Evolutionary conservation across 2,329 filamentous ascomycete genomes (phyloP), one percentile per base, ranked within the genome.

Genomic region (Pezicula carpinea): DNA sequence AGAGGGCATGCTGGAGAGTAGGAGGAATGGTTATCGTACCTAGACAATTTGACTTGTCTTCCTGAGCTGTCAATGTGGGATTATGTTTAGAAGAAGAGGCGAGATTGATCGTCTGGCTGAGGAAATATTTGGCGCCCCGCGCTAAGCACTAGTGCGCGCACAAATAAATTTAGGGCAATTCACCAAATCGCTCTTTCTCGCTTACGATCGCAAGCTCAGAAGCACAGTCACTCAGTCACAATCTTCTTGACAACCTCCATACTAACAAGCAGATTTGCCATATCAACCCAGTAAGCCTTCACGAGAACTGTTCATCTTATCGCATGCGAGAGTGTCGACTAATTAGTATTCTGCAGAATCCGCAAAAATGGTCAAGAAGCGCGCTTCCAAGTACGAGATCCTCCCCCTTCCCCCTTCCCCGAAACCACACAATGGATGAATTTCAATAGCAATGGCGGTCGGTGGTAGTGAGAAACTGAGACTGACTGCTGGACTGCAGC

Each of bases 311-410:
- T 29, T 29, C 13, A 2, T 4, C 13, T 29, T 29, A 2, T 4
- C 44, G 42, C 21, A 17, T 40, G 23, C 29, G 22, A 15, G 31
- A 32, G 26, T 43, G 18, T 15, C 14, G 36, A 26, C 35, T 41
- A 44, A 18, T 18, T 40, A n/a, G 32, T 35, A n/a, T 23, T 33
- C 34, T 39, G 60, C 65, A 76, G 72, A 75, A 67, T 79, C 74
- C 73, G 78, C 65, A 72, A 83, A 72, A 62, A 83, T 84, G 80
- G 79, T 82, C 69, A 84, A 84, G 79, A 84, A 84, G 78, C 80
- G 80, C 78, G 80, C 81, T 72, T 77, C 71, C 72, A 83, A 83
- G 77, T 80, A 73, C 64, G 74, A 67, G 43, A 54, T 46, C 50
- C 50, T 29, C 43, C 45, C 48, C n/a, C 43, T 36, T 42, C 18